Conservation (phyloP, 306 rosid genomes). For the Trichosanthes truncata region DNA sequence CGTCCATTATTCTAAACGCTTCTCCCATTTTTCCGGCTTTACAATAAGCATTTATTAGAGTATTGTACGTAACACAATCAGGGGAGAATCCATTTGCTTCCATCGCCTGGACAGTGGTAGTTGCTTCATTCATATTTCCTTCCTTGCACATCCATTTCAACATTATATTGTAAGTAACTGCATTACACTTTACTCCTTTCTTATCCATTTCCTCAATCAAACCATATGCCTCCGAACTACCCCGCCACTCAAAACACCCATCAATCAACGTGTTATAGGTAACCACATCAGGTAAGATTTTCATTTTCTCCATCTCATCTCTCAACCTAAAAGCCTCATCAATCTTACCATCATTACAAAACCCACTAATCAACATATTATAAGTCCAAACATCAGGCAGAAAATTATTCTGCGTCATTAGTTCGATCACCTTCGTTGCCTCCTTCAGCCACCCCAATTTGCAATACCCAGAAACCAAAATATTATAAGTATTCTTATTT, state of each 20-base stretch:
- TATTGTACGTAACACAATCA: constrained; percentile 59
- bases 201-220: constrained; percentile 52
- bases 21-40: constrained; percentile 60
- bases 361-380: constrained; percentile 55
- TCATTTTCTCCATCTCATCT: constrained; percentile 59
- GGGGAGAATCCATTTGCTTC: constrained; percentile 60
- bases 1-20: constrained; percentile 60
- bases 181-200: constrained; percentile 49
- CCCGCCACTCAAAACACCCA: constrained; percentile 42
- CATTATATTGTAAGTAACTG: constrained; percentile 60
- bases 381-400: constrained; percentile 78
- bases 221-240: constrained; percentile 29
- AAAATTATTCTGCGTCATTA: constrained; percentile 41
- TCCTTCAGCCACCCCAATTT: constrained; percentile 64
- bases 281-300: constrained; percentile 54
- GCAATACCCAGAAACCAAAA: constrained; percentile 78
- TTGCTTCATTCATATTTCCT: constrained; percentile 62
- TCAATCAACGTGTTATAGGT: constrained; percentile 82
- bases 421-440: constrained; percentile 49
- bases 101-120: constrained; percentile 32
- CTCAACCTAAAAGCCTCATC: constrained; percentile 60
- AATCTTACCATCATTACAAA: constrained; percentile 59
- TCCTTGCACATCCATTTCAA: constrained; percentile 79
- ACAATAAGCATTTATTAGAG: constrained; percentile 57
- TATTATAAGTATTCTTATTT: constrained; percentile 47